Base-by-base conservation (phyloP, 352 stramenopile genomes). In the Pythium brassicae region DNA sequence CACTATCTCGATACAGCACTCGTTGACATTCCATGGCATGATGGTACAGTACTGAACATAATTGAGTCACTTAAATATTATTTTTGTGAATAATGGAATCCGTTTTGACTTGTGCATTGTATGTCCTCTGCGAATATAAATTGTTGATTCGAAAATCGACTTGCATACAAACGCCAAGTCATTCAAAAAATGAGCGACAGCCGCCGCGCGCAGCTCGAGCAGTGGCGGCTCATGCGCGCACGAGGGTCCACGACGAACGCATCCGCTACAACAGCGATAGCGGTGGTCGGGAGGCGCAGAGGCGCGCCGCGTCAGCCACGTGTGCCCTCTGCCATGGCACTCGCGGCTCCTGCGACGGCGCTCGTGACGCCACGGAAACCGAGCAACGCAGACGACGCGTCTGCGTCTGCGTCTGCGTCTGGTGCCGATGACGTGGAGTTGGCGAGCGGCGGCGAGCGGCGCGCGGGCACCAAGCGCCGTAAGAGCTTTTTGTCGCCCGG, bases 171-270 rank as follows among this genome's bases (percentile, higher is more conserved):
- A 25, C 37, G 39, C 42, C 2, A 46, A 50, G 15, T 22, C 34
- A 50, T 61, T 61, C 49, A 25, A 43, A 25, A 43, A 20, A 88
- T 88, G 78, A 67, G 68, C 29, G 80, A 88, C 25, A 69, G 64
- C 61, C 73, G 83, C 42, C 68, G 72, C 25, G 68, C 68, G 45
- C 79, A 84, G 58, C 65, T 92, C 25, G 78, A 89, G 69, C 64
- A 69, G 53, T 92, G 82, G 82, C 82, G 72, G 40, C 66, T 70
- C 42, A 65, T 82, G 62, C 80, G 77, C 53, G 66, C 55, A 22
- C 48, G 48, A 14, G 15, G 37, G 22, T 19, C 29, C 26, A 51
- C 55, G 11, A 26, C 54, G 1, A 27, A 29, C 0, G 26, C 46
- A 10, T 61, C 55, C 2, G 34, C 25, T 6, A 50, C 55, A n/a